A percentile compares a stretch with the other conserved stretches of the same genome.
These are phyloP conservation scores for Prunus mume DNA, from an alignment of 306 rosid species.

Conservation along the genomic window DNA sequence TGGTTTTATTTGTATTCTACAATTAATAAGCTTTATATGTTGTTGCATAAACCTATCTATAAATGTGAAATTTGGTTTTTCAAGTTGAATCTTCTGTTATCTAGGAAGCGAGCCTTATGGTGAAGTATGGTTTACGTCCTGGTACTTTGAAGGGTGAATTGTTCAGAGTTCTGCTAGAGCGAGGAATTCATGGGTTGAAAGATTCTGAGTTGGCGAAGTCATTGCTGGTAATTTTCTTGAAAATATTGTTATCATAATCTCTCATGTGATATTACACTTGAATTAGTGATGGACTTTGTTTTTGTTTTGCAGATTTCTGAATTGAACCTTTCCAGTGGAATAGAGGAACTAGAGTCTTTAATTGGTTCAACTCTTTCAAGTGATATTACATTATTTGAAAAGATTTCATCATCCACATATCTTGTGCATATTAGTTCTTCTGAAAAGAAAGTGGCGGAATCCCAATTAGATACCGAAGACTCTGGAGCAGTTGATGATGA, in stretches of 20 bases:
- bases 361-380: slow-evolving; percentile 80
- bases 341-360: slow-evolving; percentile 62
- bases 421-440: slow-evolving; percentile 64
- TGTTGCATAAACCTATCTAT: neutral
- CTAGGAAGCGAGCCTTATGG: slow-evolving; percentile 71
- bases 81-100: slow-evolving; percentile 16
- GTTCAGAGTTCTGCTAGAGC: slow-evolving; percentile 63
- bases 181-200: slow-evolving; percentile 76
- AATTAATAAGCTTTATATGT: neutral
- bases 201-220: slow-evolving; percentile 68
- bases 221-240: slow-evolving; percentile 47
- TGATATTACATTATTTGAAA: slow-evolving; percentile 89
- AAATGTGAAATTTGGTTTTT: slow-evolving; percentile 9
- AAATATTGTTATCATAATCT: neutral
- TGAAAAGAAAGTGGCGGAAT: slow-evolving; percentile 54
- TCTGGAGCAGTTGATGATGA: slow-evolving; percentile 80
- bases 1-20: slow-evolving; percentile 15
- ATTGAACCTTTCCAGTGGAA: slow-evolving; percentile 51
- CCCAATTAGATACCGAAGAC: slow-evolving; percentile 70
- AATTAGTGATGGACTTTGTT: slow-evolving; percentile 21
- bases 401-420: slow-evolving; percentile 80
- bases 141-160: slow-evolving; percentile 81
- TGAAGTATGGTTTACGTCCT: slow-evolving; percentile 61
- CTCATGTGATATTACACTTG: slow-evolving; percentile 11
- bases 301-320: slow-evolving; percentile 61